Percentiles rank a stretch among this genome's conserved stretches.
Conservation (phyloP, 176 grass and related monocot genomes). For the Olyra latifolia region DNA sequence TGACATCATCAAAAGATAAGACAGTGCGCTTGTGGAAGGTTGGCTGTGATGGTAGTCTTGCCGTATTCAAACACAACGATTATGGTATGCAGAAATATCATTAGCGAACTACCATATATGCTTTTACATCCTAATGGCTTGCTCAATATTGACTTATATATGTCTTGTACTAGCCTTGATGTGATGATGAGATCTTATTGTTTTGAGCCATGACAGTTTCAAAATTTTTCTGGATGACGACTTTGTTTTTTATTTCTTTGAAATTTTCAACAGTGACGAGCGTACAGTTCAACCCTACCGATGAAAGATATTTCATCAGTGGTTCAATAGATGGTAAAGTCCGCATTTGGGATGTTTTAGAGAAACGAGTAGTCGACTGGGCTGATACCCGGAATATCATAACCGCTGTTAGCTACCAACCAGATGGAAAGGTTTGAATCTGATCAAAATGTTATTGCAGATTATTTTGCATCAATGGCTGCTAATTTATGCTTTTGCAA, state of each 20-base stretch:
- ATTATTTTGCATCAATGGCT: constrained; percentile 14
- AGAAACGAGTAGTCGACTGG: constrained; percentile 85
- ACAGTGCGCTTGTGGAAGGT: constrained; percentile 92
- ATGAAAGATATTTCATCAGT: constrained; percentile 79
- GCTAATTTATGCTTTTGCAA: constrained; percentile 14
- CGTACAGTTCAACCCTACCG: constrained; percentile 82
- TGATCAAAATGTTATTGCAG: neutral
- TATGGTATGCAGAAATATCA: constrained; percentile 58
- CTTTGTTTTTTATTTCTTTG: constrained; percentile 17
- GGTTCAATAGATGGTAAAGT: constrained; percentile 94
- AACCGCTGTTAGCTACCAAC: constrained; percentile 71
- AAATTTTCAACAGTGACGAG: constrained; percentile 65
- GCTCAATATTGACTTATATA: neutral
- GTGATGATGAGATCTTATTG: neutral
- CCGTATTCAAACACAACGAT: constrained; percentile 73
- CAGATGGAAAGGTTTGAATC: constrained; percentile 78
- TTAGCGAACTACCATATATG: neutral
- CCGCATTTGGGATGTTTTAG: constrained; percentile 75
- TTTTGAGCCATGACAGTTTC: neutral
- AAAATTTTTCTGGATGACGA: neutral
- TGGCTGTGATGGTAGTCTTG: constrained; percentile 68
- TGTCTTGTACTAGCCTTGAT: neutral
- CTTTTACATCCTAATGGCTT: neutral
- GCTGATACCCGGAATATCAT: constrained; percentile 75
- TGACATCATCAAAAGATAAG: constrained; percentile 95